These are phyloP conservation scores for Fusarium annulatum DNA, from an alignment of 2,329 filamentous ascomycete species.

Conservation along the genomic window DNA sequence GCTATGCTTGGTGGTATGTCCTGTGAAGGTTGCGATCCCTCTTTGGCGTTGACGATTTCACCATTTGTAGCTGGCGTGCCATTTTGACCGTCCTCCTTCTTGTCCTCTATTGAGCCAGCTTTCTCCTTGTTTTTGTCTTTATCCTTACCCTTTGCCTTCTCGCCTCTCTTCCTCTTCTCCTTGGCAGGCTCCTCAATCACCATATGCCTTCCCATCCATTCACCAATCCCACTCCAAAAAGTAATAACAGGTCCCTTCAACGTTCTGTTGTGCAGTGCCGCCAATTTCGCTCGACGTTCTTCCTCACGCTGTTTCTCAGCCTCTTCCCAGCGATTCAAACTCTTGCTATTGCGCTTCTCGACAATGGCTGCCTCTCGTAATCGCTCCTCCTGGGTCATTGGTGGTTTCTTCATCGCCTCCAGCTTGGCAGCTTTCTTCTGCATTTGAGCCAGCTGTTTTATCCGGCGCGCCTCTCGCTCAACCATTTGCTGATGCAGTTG, in stretches of 20 bases:
- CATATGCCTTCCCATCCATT: slow-evolving; percentile 78
- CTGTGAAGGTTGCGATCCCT: slow-evolving; percentile 8
- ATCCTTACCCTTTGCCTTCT: slow-evolving; percentile 48
- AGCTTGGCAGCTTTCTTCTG: slow-evolving; percentile 76
- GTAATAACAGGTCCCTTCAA: slow-evolving; percentile 90
- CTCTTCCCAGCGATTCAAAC: slow-evolving; percentile 91
- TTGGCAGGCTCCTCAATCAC: slow-evolving; percentile 73
- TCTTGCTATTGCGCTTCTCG: slow-evolving; percentile 89
- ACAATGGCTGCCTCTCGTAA: slow-evolving; percentile 84
- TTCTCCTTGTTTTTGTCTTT: slow-evolving; percentile 21
- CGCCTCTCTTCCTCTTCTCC: slow-evolving; percentile 61
- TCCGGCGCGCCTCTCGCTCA: slow-evolving; percentile 75
- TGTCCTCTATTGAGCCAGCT: slow-evolving; percentile 7
- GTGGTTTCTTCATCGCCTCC: slow-evolving; percentile 79
- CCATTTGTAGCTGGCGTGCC: background rate
- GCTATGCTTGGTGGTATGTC: slow-evolving; percentile 2
- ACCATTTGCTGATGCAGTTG: slow-evolving; percentile 77
- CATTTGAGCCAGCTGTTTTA: slow-evolving; percentile 76
- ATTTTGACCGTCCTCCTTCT: slow-evolving; percentile 19
- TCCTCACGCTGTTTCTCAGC: slow-evolving; percentile 90
- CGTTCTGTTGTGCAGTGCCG: slow-evolving; percentile 86
- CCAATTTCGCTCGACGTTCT: slow-evolving; percentile 83
- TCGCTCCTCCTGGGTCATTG: slow-evolving; percentile 88
- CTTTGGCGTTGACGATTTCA: slow-evolving; percentile 22
- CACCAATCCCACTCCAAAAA: slow-evolving; percentile 91